Evolutionary conservation across 176 grass and related monocot species (phyloP), one percentile per base, ranked within the genome.

Genomic region (Pontederia crassipes): DNA sequence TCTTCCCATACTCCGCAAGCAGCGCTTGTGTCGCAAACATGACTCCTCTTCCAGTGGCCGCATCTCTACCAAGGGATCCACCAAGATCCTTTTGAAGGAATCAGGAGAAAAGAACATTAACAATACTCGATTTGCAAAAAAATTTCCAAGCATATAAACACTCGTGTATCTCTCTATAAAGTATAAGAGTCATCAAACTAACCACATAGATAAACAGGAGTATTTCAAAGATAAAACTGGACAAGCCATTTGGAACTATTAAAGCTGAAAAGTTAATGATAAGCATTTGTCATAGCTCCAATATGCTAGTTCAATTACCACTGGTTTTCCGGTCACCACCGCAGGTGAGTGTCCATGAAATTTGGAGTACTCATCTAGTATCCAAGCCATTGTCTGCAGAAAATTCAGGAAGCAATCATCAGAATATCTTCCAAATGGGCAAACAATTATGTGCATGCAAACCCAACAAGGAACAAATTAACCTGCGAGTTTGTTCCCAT

Each of bases 401-500:
- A 28, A 75, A 58, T 52, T 47, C 64, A 56, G 12, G 2, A 58
- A 58, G 13, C n/a, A n/a, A 8, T 3, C 46, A 54, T 51, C 28
- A 74, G 15, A 55, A 61, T 40, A 58, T 17, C 32, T 40, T 40
- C 32, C 32, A 56, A 56, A 9, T 10, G 2, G 4, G 4, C 16
- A 56, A 7, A 56, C 16, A 56, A 56, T 8, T 14, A 18, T 40
- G 32, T 40, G 32, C 32, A 40, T 40, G 1, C 40, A 15, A 61
- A 45, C 45, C 18, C 28, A 10, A 8, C 24, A 11, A n/a, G 50
- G 12, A 11, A 14, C 4, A 61, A 46, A 65, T 49, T 18, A 32
- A 95, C 85, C 81, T 95, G 85, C 24, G 81, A 70, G 9, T 95
- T 95, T 40, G 89, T 95, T 51, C 89, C 89, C 89, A 95, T 95